These are phyloP conservation scores for Filobasidium uniguttulatum DNA, from an alignment of 1,284 basidiomycete genomes.

Conservation along the genomic window DNA sequence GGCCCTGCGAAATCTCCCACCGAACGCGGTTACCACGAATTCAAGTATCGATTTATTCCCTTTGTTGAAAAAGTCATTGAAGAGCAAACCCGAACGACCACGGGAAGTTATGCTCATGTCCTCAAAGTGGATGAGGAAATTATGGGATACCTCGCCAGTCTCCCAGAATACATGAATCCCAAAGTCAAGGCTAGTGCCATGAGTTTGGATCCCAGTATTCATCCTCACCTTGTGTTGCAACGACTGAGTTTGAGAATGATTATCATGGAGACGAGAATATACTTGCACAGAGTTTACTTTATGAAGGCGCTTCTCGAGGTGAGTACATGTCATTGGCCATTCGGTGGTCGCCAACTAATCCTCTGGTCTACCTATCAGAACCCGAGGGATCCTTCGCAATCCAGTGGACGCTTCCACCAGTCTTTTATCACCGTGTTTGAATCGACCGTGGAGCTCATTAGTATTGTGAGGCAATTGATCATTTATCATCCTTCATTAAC, in stretches of 20 bases:
- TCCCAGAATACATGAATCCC: constrained; percentile 27
- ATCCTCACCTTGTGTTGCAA: constrained; percentile 32
- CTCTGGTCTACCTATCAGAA: constrained; percentile 2
- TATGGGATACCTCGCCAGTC: constrained; percentile 23
- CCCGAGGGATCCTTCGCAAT: constrained; percentile 6
- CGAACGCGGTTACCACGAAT: constrained; percentile 25
- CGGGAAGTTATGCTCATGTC: constrained; percentile 24
- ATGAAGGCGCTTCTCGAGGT: constrained; percentile 40
- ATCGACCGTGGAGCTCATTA: constrained; percentile 32
- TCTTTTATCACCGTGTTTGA: constrained; percentile 31
- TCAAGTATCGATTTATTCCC: constrained; percentile 23
- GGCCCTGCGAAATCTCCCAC: constrained; percentile 17
- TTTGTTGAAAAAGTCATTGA: constrained; percentile 34
- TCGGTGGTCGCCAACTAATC: neutral
- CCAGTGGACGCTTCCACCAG: constrained; percentile 6
- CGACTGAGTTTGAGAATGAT: constrained; percentile 32
- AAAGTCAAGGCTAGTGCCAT: constrained; percentile 24
- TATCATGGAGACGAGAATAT: constrained; percentile 29
- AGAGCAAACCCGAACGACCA: constrained; percentile 30
- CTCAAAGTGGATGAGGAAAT: constrained; percentile 29
- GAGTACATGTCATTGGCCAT: constrained; percentile 21
- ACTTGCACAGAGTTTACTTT: constrained; percentile 32
- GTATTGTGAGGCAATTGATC: constrained; percentile 31
- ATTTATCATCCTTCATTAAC: constrained; percentile 32
- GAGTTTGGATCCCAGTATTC: constrained; percentile 24